A percentile compares a stretch with the other conserved stretches of the same genome.
These are phyloP conservation scores for Dactylonectria macrodidyma DNA, from an alignment of 2,329 filamentous ascomycete species.

Conservation along the genomic window DNA sequence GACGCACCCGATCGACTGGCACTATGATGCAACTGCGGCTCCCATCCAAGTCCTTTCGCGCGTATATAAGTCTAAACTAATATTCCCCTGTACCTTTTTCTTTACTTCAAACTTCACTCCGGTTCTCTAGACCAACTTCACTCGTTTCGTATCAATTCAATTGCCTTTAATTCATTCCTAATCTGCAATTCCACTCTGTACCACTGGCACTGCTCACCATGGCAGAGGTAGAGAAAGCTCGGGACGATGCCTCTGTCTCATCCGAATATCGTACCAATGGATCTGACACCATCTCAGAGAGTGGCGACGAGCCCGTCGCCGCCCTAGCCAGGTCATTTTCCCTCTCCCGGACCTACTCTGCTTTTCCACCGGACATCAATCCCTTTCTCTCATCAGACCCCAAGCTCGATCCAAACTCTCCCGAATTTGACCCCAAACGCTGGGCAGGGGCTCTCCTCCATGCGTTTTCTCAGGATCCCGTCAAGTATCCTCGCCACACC, in stretches of 20 bases:
- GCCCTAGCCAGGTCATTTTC: slow-evolving; percentile 38
- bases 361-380: slow-evolving; percentile 16
- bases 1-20: slow-evolving; percentile 13
- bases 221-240: slow-evolving; percentile 9
- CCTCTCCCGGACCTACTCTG: slow-evolving; percentile 30
- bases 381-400: slow-evolving; percentile 31
- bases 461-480: slow-evolving; percentile 36
- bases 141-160: background rate
- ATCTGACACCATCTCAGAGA: slow-evolving; percentile 23
- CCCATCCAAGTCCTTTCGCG: background rate
- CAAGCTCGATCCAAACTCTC: slow-evolving; percentile 33
- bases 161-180: too few species aligned
- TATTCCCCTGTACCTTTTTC: background rate
- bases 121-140: background rate
- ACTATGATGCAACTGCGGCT: slow-evolving; percentile 14
- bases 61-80: slow-evolving; percentile 13
- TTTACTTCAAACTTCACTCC: background rate
- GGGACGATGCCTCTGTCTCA: background rate
- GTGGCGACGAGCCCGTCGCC: slow-evolving; percentile 21
- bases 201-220: slow-evolving; percentile 4
- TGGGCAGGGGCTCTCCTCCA: slow-evolving; percentile 35
- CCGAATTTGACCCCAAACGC: slow-evolving; percentile 26
- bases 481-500: slow-evolving; percentile 34
- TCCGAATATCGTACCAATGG: slow-evolving; percentile 7
- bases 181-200: too few species aligned